Base-by-base conservation (phyloP, 805 yeast genomes). In the Lipomyces yamadae region DNA sequence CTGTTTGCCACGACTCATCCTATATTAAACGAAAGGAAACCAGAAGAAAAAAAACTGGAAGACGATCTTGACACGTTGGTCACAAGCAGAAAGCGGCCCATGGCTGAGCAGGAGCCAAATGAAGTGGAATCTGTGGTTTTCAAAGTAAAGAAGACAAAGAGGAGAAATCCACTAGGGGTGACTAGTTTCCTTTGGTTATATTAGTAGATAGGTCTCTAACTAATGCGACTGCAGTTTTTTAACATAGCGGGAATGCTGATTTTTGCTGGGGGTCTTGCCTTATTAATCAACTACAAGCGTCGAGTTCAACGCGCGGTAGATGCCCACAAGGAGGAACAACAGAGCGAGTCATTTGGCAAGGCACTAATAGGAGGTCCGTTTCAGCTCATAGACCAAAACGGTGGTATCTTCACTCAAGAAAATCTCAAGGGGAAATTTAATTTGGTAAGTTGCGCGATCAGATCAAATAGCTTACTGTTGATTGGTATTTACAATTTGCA, bases 321-420 rank as follows among this genome's bases (percentile, higher is more conserved):
- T 18, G 62, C 42, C 3, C 62, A 39, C 34, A 61, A 59, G 53
- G 68, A 55, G 58, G 70, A 67, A 35, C 33, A 52, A 30, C 63
- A 64, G 37, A 52, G 61, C 34, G 63, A 67, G 48, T 57, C 65
- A 6, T 61, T 61, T 39, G 99, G 99, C 30, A 92, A 88, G 76
- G 98, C 98, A 1, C 81, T 90, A 58, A 89, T 95, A 69, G 99
- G 99, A 29, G 98, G 98, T 0, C 89, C 92, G 11, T 95, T 95
- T 78, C 80, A 83, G 64, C 80, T 95, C 69, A 79, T 84, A 7
- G 97, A 94, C 76, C 82, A 84, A 42, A 79, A 92, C 61, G 92
- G 93, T 50, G 78, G 88, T 34, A 78, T 76, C 24, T 95, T 95
- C 78, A 92, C 97, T 1, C 87, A 92, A 34, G 82, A 91, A 69